Conservation (phyloP, 2,329 filamentous ascomycete species). For the Zasmidium angulare region DNA sequence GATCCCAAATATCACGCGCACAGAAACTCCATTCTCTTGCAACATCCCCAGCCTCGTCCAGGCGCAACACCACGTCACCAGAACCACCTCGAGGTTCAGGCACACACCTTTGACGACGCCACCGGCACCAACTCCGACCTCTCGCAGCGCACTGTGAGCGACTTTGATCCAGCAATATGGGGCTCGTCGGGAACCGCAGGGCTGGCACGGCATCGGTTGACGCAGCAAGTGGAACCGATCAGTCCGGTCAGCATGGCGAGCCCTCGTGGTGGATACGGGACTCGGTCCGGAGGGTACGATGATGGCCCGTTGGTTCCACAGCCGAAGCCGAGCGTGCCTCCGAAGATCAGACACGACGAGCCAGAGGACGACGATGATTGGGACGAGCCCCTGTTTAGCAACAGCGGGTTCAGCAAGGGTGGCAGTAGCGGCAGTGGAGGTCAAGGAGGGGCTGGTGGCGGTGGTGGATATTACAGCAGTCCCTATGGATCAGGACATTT, state of each 20-base stretch:
- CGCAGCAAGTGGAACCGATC: slow-evolving; percentile 23
- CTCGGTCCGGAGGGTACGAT: slow-evolving; percentile 53
- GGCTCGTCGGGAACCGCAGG: slow-evolving; percentile 41
- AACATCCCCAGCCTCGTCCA: slow-evolving; percentile 74
- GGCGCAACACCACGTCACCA: slow-evolving; percentile 74
- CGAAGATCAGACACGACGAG: slow-evolving; percentile 26
- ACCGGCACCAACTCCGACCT: slow-evolving; percentile 36
- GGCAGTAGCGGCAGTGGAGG: too few species aligned
- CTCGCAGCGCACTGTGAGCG: slow-evolving; percentile 35
- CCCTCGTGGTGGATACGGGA: slow-evolving; percentile 33
- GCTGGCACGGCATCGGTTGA: slow-evolving; percentile 32
- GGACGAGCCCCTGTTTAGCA: slow-evolving; percentile 34
- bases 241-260: slow-evolving; percentile 31
- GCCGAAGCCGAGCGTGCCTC: slow-evolving; percentile 22
- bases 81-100: slow-evolving; percentile 70
- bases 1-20: slow-evolving; percentile 82
- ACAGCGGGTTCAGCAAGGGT: slow-evolving; percentile 35
- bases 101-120: slow-evolving; percentile 57
- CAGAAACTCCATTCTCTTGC: slow-evolving; percentile 74
- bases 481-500: slow-evolving; percentile 39
- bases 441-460: not conserved
- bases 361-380: slow-evolving; percentile 28
- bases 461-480: slow-evolving; percentile 32
- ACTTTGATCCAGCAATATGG: slow-evolving; percentile 49
- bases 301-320: slow-evolving; percentile 59